Evolutionary conservation across 768 basidiomycete species (phyloP), one percentile per base, ranked within the genome.

Genomic region (Kwoniella mangroviensis): DNA sequence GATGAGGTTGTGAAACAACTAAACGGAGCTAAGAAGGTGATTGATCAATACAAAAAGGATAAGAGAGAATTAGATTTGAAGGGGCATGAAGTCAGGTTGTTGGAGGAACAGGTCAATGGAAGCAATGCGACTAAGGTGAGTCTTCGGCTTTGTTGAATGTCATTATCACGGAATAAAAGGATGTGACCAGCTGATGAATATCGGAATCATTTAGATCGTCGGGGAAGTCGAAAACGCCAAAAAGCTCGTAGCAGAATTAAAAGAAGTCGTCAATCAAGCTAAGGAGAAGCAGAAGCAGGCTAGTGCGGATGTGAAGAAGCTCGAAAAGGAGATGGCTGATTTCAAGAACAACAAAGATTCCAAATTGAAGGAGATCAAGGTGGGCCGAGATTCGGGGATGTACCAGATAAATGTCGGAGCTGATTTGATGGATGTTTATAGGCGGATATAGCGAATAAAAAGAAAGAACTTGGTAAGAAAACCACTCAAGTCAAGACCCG

Each of bases 281-380:
- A 88, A 90, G 79, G 86, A 89, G 65, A 92, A 92, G 78, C 92
- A 96, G 81, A 88, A 88, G 78, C 86, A 84, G 7, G 92, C 93
- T 0, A 85, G 90, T 59, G 89, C 86, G 0, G 94, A 98, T 69
- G 88, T 89, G 81, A 90, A 89, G 84, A 92, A 90, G 77, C 89
- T 98, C 24, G 93, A 98, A 84, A 90, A 90, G 76, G 97, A 99
- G 81, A 98, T 99, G 94, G 89, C 88, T 65, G 97, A 98, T 85
- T 98, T 99, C 86, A 95, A 97, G 86, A 91, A 95, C 84, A 95
- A 99, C 85, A 97, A 97, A 82, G 97, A 98, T 61, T 93, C 94
- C 57, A 98, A 98, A 84, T 91, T 93, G 65, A 91, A 90, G 19
- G 92, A 98, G 81, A 88, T 98, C 73, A 97, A 95, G 86, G 95